Conservation (phyloP, 1,284 basidiomycete genomes). For the Exobasidium rhododendri region DNA sequence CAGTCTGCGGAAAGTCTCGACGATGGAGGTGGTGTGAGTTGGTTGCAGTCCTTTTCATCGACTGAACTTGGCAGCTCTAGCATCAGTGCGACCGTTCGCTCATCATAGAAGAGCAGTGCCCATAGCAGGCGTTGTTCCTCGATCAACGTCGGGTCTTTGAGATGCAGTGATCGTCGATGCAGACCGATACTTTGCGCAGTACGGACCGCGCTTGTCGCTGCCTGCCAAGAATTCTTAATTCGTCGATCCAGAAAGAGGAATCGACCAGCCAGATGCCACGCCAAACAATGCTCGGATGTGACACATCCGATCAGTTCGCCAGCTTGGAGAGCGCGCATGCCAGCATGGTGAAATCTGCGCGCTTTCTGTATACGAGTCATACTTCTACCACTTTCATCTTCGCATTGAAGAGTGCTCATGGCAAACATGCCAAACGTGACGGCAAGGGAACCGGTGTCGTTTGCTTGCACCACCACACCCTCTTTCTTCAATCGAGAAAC, state of each 20-base stretch:
- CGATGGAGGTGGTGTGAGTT: too few relatives aligned
- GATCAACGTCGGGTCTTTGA: slow-evolving; percentile 33
- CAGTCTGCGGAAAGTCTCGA: too few relatives aligned
- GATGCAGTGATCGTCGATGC: slow-evolving; percentile 48
- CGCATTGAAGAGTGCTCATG: slow-evolving; percentile 4
- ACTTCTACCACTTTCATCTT: slow-evolving; percentile 10
- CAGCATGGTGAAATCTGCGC: slow-evolving; percentile 14
- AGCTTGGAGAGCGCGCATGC: slow-evolving; percentile 21
- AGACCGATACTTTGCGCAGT: slow-evolving; percentile 43
- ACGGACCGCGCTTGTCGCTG: slow-evolving; percentile 29
- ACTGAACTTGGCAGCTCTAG: slow-evolving; percentile 42
- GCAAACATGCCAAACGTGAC: slow-evolving; percentile 32
- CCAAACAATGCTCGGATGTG: slow-evolving; percentile 40
- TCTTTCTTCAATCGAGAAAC: not conserved
- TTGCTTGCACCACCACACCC: slow-evolving; percentile 8
- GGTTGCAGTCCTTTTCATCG: slow-evolving; percentile 34
- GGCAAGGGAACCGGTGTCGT: slow-evolving; percentile 42
- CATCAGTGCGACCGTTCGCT: slow-evolving; percentile 33
- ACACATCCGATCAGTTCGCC: slow-evolving; percentile 19
- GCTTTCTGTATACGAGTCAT: slow-evolving; percentile 9
- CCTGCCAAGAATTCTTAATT: slow-evolving; percentile 37
- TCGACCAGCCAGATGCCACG: slow-evolving; percentile 33
- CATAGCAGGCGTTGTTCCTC: slow-evolving; percentile 45
- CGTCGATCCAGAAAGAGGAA: slow-evolving; percentile 43
- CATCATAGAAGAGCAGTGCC: slow-evolving; percentile 37